Evolutionary conservation across 164 flowering plant genomes (phyloP).

Genomic region (Protea cynaroides): DNA sequence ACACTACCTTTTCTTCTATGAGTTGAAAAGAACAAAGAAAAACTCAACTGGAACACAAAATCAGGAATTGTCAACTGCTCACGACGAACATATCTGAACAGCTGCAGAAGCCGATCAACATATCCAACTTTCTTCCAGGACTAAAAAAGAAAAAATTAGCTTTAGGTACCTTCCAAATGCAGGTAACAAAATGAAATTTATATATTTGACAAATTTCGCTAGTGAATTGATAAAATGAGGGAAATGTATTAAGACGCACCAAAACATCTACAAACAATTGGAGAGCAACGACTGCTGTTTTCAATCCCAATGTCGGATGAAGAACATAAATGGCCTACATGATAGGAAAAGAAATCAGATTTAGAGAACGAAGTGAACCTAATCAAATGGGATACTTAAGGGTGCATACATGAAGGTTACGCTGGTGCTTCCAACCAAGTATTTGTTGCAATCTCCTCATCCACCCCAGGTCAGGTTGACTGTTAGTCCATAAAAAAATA

Average conservation of each 20-base stretch:
- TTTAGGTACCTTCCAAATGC: no score
- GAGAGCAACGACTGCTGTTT: slow-evolving; percentile 65
- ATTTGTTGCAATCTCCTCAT: slow-evolving; percentile 92
- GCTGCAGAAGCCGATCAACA: slow-evolving; percentile 84
- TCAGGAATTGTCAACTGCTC: slow-evolving; percentile 95
- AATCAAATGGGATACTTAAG: neutral
- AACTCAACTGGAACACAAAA: slow-evolving; percentile 95
- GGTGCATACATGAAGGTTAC: slow-evolving; percentile 74
- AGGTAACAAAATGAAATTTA: neutral
- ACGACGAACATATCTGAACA: slow-evolving; percentile 94
- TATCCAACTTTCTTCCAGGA: slow-evolving; percentile 95
- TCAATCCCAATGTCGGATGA: slow-evolving; percentile 87
- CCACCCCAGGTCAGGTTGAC: slow-evolving; percentile 97
- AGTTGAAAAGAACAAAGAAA: neutral
- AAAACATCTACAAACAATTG: slow-evolving; percentile 74
- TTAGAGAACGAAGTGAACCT: neutral
- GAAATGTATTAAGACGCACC: no score
- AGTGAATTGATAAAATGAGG: neutral
- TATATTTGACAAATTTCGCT: neutral
- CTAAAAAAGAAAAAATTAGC: slow-evolving; percentile 24
- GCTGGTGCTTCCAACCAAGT: slow-evolving; percentile 94
- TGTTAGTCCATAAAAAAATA: slow-evolving; percentile 27
- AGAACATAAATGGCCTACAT: slow-evolving; percentile 85
- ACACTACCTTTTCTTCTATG: no score
- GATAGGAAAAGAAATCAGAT: slow-evolving; percentile 14